Percentiles rank a stretch among this genome's conserved stretches.
Conservation (phyloP, 352 stramenopile genomes). For the Phytophthora boehmeriae region DNA sequence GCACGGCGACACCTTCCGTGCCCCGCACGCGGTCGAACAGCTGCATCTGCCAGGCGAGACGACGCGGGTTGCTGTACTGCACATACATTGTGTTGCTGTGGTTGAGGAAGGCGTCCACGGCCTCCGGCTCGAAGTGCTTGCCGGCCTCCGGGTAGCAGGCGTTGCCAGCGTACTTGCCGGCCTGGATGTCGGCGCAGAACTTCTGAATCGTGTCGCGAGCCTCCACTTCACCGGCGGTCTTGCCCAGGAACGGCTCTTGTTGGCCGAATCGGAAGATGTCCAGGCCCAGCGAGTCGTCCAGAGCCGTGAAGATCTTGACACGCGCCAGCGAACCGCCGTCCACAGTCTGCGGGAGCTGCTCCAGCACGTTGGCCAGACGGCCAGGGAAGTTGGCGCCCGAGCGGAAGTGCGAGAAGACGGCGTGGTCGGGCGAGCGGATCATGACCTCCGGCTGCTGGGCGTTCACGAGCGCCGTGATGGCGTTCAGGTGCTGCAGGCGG, state of each 20-base stretch:
- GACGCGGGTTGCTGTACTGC: slow-evolving; percentile 79
- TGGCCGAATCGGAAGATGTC: slow-evolving; percentile 88
- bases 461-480: slow-evolving; percentile 83
- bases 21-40: slow-evolving; percentile 70
- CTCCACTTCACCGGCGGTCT: slow-evolving; percentile 58
- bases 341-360: slow-evolving; percentile 70
- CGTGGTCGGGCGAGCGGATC: slow-evolving; percentile 75
- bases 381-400: slow-evolving; percentile 80
- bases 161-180: slow-evolving; percentile 71
- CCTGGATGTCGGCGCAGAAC: slow-evolving; percentile 78
- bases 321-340: slow-evolving; percentile 72
- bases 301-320: slow-evolving; percentile 91
- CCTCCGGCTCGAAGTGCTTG: slow-evolving; percentile 61
- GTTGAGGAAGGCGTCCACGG: slow-evolving; percentile 69
- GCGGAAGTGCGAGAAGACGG: slow-evolving; percentile 85
- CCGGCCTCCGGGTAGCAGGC: slow-evolving; percentile 57
- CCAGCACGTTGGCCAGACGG: slow-evolving; percentile 69
- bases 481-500: slow-evolving; percentile 87
- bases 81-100: slow-evolving; percentile 86
- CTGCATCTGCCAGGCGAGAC: slow-evolving; percentile 74
- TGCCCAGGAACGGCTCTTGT: slow-evolving; percentile 74
- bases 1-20: slow-evolving; percentile 75
- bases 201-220: slow-evolving; percentile 62
- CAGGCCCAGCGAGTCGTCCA: slow-evolving; percentile 84
- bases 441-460: slow-evolving; percentile 82